Evolutionary conservation across 371 early-diverging fungal species (phyloP).

Genomic region (Saksenaea vasiformis): DNA sequence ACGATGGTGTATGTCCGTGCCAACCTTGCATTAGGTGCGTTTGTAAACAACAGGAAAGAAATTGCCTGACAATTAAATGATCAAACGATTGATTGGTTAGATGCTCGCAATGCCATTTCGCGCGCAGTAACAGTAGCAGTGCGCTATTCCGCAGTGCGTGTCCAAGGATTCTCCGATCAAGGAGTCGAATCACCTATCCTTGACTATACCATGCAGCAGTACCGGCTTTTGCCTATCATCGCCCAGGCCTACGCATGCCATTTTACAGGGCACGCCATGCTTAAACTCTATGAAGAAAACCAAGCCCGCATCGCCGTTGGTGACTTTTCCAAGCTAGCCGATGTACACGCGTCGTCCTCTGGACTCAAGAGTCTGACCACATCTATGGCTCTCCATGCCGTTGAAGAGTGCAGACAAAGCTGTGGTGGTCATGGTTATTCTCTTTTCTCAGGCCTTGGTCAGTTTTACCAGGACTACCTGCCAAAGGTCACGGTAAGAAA

Average conservation of each 20-base stretch:
- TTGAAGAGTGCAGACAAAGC: slow-evolving; percentile 76
- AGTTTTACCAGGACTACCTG: slow-evolving; percentile 64
- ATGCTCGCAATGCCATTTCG: slow-evolving; percentile 53
- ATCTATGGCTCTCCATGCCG: slow-evolving; percentile 71
- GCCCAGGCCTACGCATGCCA: slow-evolving; percentile 75
- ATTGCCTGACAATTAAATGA: no score
- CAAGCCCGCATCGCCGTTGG: slow-evolving; percentile 59
- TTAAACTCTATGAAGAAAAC: slow-evolving; percentile 59
- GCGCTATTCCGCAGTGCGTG: slow-evolving; percentile 53
- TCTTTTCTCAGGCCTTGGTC: slow-evolving; percentile 74
- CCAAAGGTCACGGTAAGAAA: slow-evolving; percentile 59
- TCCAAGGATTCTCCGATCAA: slow-evolving; percentile 49
- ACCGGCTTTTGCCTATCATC: slow-evolving; percentile 72
- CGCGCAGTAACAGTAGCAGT: slow-evolving; percentile 51
- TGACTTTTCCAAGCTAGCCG: slow-evolving; percentile 64
- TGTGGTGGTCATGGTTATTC: slow-evolving; percentile 88
- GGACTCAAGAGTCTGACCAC: slow-evolving; percentile 85
- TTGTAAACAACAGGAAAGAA: no score
- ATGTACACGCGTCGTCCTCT: slow-evolving; percentile 84
- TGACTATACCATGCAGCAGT: slow-evolving; percentile 78
- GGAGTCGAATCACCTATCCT: slow-evolving; percentile 69
- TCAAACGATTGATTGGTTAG: slow-evolving; percentile 41
- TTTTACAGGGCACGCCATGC: slow-evolving; percentile 69
- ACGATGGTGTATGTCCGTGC: slow-evolving; percentile 79
- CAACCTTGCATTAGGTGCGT: slow-evolving; percentile 57